A percentile compares a stretch with the other conserved stretches of the same genome.
phyloP scores from a whole-genome alignment of 495 filamentous ascomycete species.

The Daldinia childiae region DNA sequence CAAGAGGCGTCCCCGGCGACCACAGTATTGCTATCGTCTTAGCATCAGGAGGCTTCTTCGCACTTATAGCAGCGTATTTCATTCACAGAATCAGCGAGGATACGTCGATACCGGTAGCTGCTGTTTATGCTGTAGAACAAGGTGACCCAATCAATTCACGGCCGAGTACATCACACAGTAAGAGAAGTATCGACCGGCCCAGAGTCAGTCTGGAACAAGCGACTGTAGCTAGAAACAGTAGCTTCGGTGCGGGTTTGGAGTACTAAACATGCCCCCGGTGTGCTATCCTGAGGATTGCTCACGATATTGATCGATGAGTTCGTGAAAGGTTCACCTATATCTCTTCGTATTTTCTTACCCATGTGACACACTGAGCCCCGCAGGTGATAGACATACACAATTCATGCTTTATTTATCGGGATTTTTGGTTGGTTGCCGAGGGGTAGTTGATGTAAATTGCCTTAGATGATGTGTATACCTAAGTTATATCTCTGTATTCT shows the following conservation, averaged over 20 bases:
- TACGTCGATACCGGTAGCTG: conserved; percentile 47
- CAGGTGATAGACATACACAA: background rate
- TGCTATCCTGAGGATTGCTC: conserved; percentile 1
- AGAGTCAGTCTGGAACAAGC: conserved; percentile 56
- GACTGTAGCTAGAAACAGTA: conserved; percentile 55
- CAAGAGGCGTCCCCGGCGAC: conserved; percentile 81
- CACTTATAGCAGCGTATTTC: conserved; percentile 78
- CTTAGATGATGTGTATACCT: background rate
- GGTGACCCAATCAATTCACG: conserved; percentile 46
- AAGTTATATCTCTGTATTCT: conserved; percentile 19
- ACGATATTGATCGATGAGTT: conserved; percentile 1
- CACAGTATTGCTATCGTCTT: conserved; percentile 86
- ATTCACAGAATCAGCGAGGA: conserved; percentile 61
- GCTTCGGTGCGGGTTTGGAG: conserved; percentile 56
- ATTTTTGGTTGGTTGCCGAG: background rate
- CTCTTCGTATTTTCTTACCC: background rate
- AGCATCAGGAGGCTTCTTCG: conserved; percentile 79
- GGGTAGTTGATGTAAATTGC: conserved; percentile 16
- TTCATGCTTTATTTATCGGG: background rate
- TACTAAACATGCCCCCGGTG: conserved; percentile 46
- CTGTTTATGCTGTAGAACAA: conserved; percentile 52
- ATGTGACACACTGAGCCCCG: background rate
- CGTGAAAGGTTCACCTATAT: background rate
- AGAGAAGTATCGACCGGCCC: conserved; percentile 45
- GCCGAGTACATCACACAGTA: conserved; percentile 46